Percentiles rank a stretch among this genome's conserved stretches.
phyloP scores from a whole-genome alignment of 371 early-diverging fungal genomes.

The Chytridium lagenaria region DNA sequence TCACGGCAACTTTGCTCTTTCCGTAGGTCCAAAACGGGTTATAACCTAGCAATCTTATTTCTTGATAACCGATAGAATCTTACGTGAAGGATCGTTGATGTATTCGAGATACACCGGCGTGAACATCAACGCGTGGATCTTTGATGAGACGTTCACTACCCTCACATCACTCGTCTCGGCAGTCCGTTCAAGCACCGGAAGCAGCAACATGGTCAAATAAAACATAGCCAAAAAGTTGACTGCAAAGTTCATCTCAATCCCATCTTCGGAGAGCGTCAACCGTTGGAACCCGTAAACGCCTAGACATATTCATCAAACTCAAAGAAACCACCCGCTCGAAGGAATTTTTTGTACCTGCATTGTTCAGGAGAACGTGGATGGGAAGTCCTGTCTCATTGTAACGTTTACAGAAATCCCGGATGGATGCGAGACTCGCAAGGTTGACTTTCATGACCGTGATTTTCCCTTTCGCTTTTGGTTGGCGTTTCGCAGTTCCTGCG shows the following conservation, averaged over 20 bases:
- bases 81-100: slow-evolving; percentile 33
- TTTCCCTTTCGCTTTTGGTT: too few species aligned
- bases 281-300: slow-evolving; percentile 71
- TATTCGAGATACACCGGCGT: slow-evolving; percentile 33
- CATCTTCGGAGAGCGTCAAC: slow-evolving; percentile 67
- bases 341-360: slow-evolving; percentile 40
- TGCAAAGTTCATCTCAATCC: slow-evolving; percentile 71
- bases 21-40: slow-evolving; percentile 33
- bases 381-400: slow-evolving; percentile 55
- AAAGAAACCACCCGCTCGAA: neutral
- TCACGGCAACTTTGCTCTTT: slow-evolving; percentile 49
- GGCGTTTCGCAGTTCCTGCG: too few species aligned
- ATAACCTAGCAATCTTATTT: slow-evolving; percentile 1
- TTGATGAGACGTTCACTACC: slow-evolving; percentile 45
- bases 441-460: slow-evolving; percentile 65
- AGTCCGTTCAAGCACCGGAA: slow-evolving; percentile 36
- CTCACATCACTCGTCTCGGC: neutral
- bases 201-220: slow-evolving; percentile 1
- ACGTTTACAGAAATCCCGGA: slow-evolving; percentile 59
- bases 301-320: neutral
- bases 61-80: neutral
- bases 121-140: slow-evolving; percentile 45
- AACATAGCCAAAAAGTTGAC: slow-evolving; percentile 32
- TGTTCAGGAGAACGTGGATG: slow-evolving; percentile 69
- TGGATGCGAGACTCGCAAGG: slow-evolving; percentile 60